These are phyloP conservation scores for Xerocomus amazonicus DNA, from an alignment of 1,284 basidiomycete species.

Conservation along the genomic window DNA sequence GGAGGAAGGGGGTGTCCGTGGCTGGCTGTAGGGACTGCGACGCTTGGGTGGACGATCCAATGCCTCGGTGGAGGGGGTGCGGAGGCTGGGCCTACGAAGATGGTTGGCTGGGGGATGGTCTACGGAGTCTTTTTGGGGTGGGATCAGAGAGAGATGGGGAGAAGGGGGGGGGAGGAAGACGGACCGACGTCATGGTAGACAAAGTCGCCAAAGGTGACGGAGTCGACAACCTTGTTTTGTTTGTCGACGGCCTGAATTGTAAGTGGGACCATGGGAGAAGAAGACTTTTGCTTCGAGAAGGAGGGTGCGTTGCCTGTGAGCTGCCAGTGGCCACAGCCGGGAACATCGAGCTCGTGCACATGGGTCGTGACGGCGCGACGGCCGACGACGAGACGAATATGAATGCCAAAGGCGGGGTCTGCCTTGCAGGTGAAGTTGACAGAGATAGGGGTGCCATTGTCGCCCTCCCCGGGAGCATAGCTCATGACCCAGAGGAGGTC, in stretches of 20 bases:
- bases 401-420: conserved; percentile 45
- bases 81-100: conserved; percentile 4
- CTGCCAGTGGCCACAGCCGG: conserved; percentile 51
- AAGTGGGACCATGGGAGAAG: conserved; percentile 43
- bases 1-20: conserved; percentile 30
- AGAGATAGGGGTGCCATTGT: conserved; percentile 52
- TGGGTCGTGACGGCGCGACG: conserved; percentile 55
- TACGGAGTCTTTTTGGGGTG: background rate
- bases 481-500: conserved; percentile 58
- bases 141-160: background rate
- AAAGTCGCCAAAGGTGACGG: conserved; percentile 68
- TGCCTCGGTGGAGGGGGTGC: conserved; percentile 5
- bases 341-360: conserved; percentile 46
- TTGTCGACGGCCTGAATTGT: conserved; percentile 61
- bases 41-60: conserved; percentile 23
- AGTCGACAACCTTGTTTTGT: conserved; percentile 53
- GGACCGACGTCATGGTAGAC: conserved; percentile 54
- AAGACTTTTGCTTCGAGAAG: conserved; percentile 34
- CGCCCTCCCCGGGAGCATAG: conserved; percentile 60
- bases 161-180: conserved; percentile 8
- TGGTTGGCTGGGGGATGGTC: background rate
- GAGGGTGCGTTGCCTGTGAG: conserved; percentile 55
- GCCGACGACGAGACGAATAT: conserved; percentile 66
- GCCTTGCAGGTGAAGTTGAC: conserved; percentile 58
- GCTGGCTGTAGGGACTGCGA: conserved; percentile 31